These are phyloP conservation scores for Ogataea nitratoaversa DNA, from an alignment of 805 yeast species.

Conservation along the genomic window DNA sequence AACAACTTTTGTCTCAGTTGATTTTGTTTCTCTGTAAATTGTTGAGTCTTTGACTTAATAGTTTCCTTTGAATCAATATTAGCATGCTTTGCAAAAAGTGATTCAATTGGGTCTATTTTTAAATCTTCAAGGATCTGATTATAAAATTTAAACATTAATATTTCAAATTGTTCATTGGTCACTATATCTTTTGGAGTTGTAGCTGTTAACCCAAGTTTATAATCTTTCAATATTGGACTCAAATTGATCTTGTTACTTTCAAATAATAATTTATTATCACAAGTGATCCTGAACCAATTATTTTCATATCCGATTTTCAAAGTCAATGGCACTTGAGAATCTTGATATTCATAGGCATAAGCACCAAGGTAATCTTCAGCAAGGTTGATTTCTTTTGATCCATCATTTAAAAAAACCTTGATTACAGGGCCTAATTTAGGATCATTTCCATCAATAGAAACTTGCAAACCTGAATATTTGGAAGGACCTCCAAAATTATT, in stretches of 20 bases:
- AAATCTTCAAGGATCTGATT: slow-evolving; percentile 36
- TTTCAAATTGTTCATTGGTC: slow-evolving; percentile 57
- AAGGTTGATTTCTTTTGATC: slow-evolving; percentile 34
- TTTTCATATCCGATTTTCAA: slow-evolving; percentile 57
- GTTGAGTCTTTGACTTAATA: not conserved
- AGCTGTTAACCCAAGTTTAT: slow-evolving; percentile 54
- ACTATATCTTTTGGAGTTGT: slow-evolving; percentile 31
- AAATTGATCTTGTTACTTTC: slow-evolving; percentile 54
- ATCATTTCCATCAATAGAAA: slow-evolving; percentile 51
- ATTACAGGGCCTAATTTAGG: slow-evolving; percentile 44
- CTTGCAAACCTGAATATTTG: slow-evolving; percentile 58
- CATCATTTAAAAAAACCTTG: slow-evolving; percentile 60
- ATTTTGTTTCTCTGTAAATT: slow-evolving; percentile 17
- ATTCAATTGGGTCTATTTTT: slow-evolving; percentile 18
- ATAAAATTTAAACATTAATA: slow-evolving; percentile 55
- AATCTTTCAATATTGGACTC: slow-evolving; percentile 32
- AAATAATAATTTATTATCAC: slow-evolving; percentile 68
- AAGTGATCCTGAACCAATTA: slow-evolving; percentile 50
- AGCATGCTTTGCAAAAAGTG: slow-evolving; percentile 25
- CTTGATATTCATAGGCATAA: slow-evolving; percentile 45
- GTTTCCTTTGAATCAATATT: slow-evolving; percentile 31
- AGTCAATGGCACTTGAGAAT: slow-evolving; percentile 66
- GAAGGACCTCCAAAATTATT: slow-evolving; percentile 52
- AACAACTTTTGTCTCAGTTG: slow-evolving; percentile 14
- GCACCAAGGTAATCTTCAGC: slow-evolving; percentile 27